Conservation (phyloP, 805 yeast genomes). For the Kuraishia molischiana region DNA sequence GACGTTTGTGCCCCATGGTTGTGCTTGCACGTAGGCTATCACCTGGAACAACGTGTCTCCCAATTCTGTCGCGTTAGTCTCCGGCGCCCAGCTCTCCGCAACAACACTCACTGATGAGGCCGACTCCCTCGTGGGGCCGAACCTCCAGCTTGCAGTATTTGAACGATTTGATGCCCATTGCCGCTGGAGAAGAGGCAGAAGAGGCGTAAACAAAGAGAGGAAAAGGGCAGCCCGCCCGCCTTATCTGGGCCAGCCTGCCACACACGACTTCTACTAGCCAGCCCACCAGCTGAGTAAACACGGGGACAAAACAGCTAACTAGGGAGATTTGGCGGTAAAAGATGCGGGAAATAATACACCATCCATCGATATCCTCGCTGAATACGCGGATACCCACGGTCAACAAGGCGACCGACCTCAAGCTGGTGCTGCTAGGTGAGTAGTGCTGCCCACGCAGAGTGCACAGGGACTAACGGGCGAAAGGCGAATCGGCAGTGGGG, state of each 20-base stretch:
- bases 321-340: background rate
- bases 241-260: no score
- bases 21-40: slow-evolving; percentile 7
- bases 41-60: slow-evolving; percentile 16
- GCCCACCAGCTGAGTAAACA: no score
- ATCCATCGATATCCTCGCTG: slow-evolving; percentile 4
- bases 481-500: slow-evolving; percentile 53
- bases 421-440: slow-evolving; percentile 21
- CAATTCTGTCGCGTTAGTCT: slow-evolving; percentile 6
- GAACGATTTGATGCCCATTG: background rate
- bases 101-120: slow-evolving; percentile 8
- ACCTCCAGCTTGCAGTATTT: slow-evolving; percentile 7
- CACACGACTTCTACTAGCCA: no score
- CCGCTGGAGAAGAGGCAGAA: no score
- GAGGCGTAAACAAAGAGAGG: no score
- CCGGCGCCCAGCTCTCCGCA: background rate
- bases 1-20: slow-evolving; percentile 9
- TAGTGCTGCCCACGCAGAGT: no score
- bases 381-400: slow-evolving; percentile 8
- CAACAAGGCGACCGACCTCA: slow-evolving; percentile 19
- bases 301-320: no score
- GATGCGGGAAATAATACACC: slow-evolving; percentile 4
- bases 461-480: no score
- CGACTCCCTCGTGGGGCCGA: slow-evolving; percentile 16
- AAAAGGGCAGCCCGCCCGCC: no score